These are phyloP conservation scores for Trypanosoma avium DNA, from an alignment of 208 protist genomes.

Conservation along the genomic window DNA sequence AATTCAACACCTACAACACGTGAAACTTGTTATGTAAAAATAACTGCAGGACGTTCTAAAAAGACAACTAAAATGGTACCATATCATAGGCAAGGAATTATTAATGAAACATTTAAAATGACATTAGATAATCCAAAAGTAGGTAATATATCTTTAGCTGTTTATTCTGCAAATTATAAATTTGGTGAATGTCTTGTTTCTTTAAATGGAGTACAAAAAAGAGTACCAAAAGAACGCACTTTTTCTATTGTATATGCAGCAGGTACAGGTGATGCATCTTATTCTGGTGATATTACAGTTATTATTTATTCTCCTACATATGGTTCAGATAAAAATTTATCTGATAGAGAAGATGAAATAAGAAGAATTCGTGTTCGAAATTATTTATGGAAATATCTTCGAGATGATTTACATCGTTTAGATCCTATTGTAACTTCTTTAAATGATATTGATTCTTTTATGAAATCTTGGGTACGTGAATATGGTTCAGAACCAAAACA, in stretches of 20 bases:
- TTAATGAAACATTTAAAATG: slow-evolving; percentile 60
- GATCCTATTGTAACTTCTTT: slow-evolving; percentile 63
- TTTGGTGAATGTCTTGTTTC: slow-evolving; percentile 62
- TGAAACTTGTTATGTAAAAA: slow-evolving; percentile 51
- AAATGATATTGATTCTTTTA: slow-evolving; percentile 53
- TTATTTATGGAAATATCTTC: slow-evolving; percentile 76
- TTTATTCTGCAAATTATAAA: slow-evolving; percentile 51
- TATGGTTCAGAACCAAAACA: slow-evolving; percentile 58
- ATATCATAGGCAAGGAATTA: slow-evolving; percentile 52
- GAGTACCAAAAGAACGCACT: slow-evolving; percentile 48
- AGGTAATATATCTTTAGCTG: slow-evolving; percentile 42
- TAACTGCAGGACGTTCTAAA: slow-evolving; percentile 30
- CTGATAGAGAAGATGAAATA: slow-evolving; percentile 32
- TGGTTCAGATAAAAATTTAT: slow-evolving; percentile 38
- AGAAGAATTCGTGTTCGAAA: slow-evolving; percentile 61
- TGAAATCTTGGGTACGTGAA: slow-evolving; percentile 50
- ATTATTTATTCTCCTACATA: slow-evolving; percentile 50
- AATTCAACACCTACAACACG: slow-evolving; percentile 40
- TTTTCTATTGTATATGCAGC: slow-evolving; percentile 67
- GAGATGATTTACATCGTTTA: slow-evolving; percentile 78
- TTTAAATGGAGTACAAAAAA: slow-evolving; percentile 52
- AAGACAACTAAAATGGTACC: slow-evolving; percentile 31
- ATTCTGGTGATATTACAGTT: slow-evolving; percentile 49
- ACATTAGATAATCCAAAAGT: slow-evolving; percentile 33
- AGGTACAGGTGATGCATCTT: slow-evolving; percentile 62